Evolutionary conservation across 1,284 basidiomycete species (phyloP), one percentile per base, ranked within the genome.

Genomic region (Phaffia rhodozyma): DNA sequence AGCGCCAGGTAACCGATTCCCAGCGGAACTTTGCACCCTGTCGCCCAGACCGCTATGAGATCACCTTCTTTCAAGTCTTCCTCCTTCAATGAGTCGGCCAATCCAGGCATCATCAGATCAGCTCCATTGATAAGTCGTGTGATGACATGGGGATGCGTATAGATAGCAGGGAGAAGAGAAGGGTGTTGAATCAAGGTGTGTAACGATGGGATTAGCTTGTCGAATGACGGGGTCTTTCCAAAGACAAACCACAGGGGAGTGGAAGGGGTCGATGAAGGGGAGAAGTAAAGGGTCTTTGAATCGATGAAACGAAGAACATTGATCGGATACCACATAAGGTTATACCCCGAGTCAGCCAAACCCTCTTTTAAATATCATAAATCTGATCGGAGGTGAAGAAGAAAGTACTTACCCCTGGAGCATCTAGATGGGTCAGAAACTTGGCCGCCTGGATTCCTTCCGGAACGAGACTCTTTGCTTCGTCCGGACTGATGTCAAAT

Each of bases 71-170:
- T 32, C 13, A 65, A 20, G 32, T 30, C 29, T 18, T 51, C 23
- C 21, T 53, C 23, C 27, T 38, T 32, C 1, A 47, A 21, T 13
- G 66, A 55, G 21, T 29, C 48, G 30, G 61, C 63, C 4, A 67
- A 51, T 11, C 66, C 66, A 11, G 66, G 63, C 43, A 58, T 32
- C 56, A 67, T 62, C 21, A 67, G 58, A 56, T 67, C 66, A 16
- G 63, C 60, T 13, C 66, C 66, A 1, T 43, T 43, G 25, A 62
- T 66, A 20, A 66, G 43, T 7, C 60, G 49, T 5, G 27, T 27
- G 32, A 67, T 61, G 47, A 67, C 66, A 43, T 60, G 61, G 2
- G 66, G 60, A 43, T 65, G 63, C 11, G 66, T 67, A 16, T 51
- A 48, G 48, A 67, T 43, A 21, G 63, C 60, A 9, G 60, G 59